A percentile compares a stretch with the other conserved stretches of the same genome.
Evolutionary conservation across 1,284 basidiomycete genomes (phyloP).

Genomic region (Trichosporon sp.): DNA sequence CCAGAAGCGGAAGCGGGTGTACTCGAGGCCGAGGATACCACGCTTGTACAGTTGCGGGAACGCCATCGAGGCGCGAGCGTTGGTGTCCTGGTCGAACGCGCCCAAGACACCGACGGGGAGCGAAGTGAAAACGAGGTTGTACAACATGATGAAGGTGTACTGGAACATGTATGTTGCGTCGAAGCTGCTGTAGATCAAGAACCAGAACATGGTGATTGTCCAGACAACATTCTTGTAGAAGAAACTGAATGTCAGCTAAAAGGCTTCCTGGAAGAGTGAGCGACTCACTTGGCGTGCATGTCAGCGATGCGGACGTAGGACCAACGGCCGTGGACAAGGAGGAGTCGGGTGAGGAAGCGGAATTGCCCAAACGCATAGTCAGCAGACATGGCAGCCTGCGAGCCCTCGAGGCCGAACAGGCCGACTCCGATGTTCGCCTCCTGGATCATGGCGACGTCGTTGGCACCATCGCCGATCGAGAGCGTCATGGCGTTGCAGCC

Average conservation of each 20-base stretch:
- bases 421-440: slow-evolving; percentile 97
- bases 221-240: slow-evolving; percentile 81
- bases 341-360: slow-evolving; percentile 84
- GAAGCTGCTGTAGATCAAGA: slow-evolving; percentile 80
- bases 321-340: slow-evolving; percentile 95
- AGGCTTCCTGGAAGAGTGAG: too few species aligned
- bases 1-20: slow-evolving; percentile 91
- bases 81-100: slow-evolving; percentile 94
- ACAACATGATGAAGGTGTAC: slow-evolving; percentile 89
- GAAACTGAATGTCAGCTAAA: slow-evolving; percentile 60
- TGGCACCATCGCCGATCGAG: slow-evolving; percentile 86
- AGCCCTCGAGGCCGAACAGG: slow-evolving; percentile 90
- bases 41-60: slow-evolving; percentile 93
- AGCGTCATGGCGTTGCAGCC: slow-evolving; percentile 94
- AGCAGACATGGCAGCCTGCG: slow-evolving; percentile 97
- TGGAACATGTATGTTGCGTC: slow-evolving; percentile 94
- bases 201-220: slow-evolving; percentile 86
- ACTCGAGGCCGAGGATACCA: slow-evolving; percentile 89
- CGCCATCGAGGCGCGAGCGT: slow-evolving; percentile 82
- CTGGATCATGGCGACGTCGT: slow-evolving; percentile 68
- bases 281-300: slow-evolving; percentile 77
- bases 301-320: slow-evolving; percentile 95
- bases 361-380: slow-evolving; percentile 99
- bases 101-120: slow-evolving; percentile 88
- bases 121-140: slow-evolving; percentile 91